Conservation (phyloP, 768 basidiomycete genomes). For the Mycena capillaripes region DNA sequence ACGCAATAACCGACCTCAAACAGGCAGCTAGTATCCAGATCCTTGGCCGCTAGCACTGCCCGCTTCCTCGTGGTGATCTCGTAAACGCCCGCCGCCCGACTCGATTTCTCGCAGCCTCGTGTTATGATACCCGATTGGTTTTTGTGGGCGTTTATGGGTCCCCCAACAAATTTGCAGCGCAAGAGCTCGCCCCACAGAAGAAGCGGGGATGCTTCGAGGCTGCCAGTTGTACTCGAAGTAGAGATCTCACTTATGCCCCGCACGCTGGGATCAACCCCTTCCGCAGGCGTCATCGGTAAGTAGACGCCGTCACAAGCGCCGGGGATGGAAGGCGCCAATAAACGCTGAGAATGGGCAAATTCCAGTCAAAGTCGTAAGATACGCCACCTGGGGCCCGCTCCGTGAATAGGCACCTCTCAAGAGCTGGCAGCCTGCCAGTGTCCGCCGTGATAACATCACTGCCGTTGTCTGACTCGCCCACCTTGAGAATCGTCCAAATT, state of each 20-base stretch:
- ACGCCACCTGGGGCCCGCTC: background rate
- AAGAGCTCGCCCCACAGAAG: slow-evolving; percentile 20
- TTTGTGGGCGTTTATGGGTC: slow-evolving; percentile 33
- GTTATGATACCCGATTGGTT: slow-evolving; percentile 22
- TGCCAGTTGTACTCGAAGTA: background rate
- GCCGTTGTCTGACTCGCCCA: background rate
- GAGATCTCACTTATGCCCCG: background rate
- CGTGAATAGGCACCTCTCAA: background rate
- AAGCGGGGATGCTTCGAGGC: slow-evolving; percentile 3
- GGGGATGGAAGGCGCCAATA: background rate
- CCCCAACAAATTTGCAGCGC: slow-evolving; percentile 13
- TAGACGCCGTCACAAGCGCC: slow-evolving; percentile 10
- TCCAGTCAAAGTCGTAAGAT: background rate
- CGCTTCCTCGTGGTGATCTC: slow-evolving; percentile 17
- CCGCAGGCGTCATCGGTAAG: slow-evolving; percentile 18
- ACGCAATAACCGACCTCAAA: slow-evolving; percentile 19
- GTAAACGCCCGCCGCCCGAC: slow-evolving; percentile 6
- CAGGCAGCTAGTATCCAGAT: slow-evolving; percentile 19
- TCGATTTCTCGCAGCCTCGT: slow-evolving; percentile 18
- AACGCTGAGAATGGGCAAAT: background rate
- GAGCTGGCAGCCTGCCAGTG: background rate
- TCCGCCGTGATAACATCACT: background rate
- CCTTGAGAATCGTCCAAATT: background rate
- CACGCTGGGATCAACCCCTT: background rate
- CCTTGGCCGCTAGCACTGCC: slow-evolving; percentile 1